Evolutionary conservation across 2,329 filamentous ascomycete species (phyloP).

Genomic region (Penicillium concentricum): DNA sequence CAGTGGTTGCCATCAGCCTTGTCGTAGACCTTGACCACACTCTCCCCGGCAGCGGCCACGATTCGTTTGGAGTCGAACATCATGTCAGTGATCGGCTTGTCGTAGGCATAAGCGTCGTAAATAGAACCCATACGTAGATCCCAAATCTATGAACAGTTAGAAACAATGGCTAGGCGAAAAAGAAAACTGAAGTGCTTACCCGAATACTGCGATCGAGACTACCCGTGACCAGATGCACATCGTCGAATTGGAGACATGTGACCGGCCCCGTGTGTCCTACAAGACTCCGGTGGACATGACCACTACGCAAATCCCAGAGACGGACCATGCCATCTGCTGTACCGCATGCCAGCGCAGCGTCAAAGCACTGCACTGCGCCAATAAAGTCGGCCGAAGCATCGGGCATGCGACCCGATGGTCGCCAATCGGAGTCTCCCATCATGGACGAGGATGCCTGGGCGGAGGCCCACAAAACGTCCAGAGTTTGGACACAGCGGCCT

Average conservation of each 20-base stretch:
- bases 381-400: constrained; percentile 83
- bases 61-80: constrained; percentile 94
- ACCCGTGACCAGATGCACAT: constrained; percentile 89
- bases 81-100: constrained; percentile 88
- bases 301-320: constrained; percentile 92
- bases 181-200: constrained; percentile 56
- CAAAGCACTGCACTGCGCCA: constrained; percentile 90
- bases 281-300: constrained; percentile 92
- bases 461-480: constrained; percentile 97
- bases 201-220: constrained; percentile 89
- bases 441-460: constrained; percentile 78
- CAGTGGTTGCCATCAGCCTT: constrained; percentile 94
- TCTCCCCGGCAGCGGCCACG: constrained; percentile 83
- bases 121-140: constrained; percentile 95
- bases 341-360: constrained; percentile 90
- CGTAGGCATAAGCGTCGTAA: constrained; percentile 93
- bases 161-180: neutral
- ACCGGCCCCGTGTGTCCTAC: constrained; percentile 95
- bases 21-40: constrained; percentile 96
- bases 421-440: constrained; percentile 64
- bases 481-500: constrained; percentile 93
- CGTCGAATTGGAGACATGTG: constrained; percentile 93
- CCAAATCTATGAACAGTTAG: constrained; percentile 72
- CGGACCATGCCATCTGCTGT: constrained; percentile 97
- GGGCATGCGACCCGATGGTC: constrained; percentile 62